A percentile compares a stretch with the other conserved stretches of the same genome.
Evolutionary conservation across 2,329 filamentous ascomycete genomes (phyloP).

Genomic region (Pseudopithomyces maydicus): DNA sequence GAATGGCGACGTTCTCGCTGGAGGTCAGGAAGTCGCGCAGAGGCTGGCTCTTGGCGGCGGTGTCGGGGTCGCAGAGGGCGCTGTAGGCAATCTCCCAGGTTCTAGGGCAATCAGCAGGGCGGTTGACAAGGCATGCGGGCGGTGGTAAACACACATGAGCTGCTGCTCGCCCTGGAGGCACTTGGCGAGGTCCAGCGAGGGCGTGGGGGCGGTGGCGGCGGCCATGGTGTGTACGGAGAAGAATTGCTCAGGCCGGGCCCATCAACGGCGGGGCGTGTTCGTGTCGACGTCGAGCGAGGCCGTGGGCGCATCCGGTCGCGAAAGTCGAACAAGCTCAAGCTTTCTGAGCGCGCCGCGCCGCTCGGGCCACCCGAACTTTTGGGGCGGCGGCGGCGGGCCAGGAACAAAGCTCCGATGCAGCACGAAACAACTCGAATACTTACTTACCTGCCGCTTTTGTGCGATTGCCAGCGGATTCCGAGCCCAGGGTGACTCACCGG

Average conservation of each 20-base stretch:
- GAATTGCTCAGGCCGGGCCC: constrained; percentile 37
- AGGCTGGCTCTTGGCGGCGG: constrained; percentile 35
- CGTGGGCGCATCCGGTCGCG: neutral
- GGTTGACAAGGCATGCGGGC: neutral
- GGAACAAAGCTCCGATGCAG: constrained; percentile 10
- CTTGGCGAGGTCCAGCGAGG: constrained; percentile 76
- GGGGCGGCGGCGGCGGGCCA: neutral
- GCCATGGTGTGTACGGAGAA: constrained; percentile 38
- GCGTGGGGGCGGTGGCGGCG: constrained; percentile 37
- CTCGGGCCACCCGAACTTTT: constrained; percentile 7
- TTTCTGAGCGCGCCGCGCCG: constrained; percentile 5
- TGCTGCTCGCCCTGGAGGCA: constrained; percentile 81
- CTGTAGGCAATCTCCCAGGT: constrained; percentile 64
- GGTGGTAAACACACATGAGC: constrained; percentile 69
- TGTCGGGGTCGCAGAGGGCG: constrained; percentile 58
- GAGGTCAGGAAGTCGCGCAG: constrained; percentile 74
- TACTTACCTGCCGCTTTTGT: too few species aligned
- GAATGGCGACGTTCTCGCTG: constrained; percentile 67
- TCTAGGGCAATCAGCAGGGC: constrained; percentile 54
- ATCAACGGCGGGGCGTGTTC: constrained; percentile 28
- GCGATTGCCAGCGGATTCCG: neutral
- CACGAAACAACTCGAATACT: neutral
- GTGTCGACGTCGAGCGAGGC: constrained; percentile 20
- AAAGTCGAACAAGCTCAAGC: constrained; percentile 7
- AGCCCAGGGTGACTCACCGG: constrained; percentile 9